Base-by-base conservation (phyloP, 352 stramenopile genomes). In the Phytophthora gonapodyides region DNA sequence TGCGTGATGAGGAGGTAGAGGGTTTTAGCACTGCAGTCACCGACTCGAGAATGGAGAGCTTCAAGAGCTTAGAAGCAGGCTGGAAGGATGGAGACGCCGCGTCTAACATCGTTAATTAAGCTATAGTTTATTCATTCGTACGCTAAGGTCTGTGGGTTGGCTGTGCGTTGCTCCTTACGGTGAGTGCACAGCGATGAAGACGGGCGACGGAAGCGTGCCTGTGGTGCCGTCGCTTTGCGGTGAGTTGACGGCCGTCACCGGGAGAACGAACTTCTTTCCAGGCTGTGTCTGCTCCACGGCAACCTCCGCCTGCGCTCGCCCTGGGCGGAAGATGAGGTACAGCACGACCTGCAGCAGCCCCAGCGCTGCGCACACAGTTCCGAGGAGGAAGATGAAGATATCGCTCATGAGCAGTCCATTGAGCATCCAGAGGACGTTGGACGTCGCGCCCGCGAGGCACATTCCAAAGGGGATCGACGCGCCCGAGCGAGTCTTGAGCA, bases 341-440 rank as follows among this genome's bases (percentile, higher is more conserved):
- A 75, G 38, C 16, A 54, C 62, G 9, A 75, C 67, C 46, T 75
- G 67, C 35, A 57, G 30, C 7, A 68, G 7, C 24, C 52, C 56
- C 47, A 75, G 33, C 11, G 37, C 40, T 24, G 67, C 40, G 19
- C 67, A 67, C 16, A 75, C 63, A 0, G 62, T 57, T 41, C 60
- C 61, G 21, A 70, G 62, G 10, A 75, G 51, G 24, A 71, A 67
- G 16, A 83, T 65, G 57, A 84, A 75, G 46, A 65, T 59, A 61
- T 84, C 75, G 50, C 34, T 50, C 7, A 58, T 64, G 17, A 81
- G 45, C 36, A 79, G 30, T 5, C 64, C 66, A 38, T 80, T 73
- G 27, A 75, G 19, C 61, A 81, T 60, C 75, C 75, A 84, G 27
- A 78, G 56, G 10, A 60, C 40, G 33, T 68, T 72, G 49, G 67